phyloP scores from a whole-genome alignment of 345 rosid species.

The Diplotaxis tenuifolia region DNA sequence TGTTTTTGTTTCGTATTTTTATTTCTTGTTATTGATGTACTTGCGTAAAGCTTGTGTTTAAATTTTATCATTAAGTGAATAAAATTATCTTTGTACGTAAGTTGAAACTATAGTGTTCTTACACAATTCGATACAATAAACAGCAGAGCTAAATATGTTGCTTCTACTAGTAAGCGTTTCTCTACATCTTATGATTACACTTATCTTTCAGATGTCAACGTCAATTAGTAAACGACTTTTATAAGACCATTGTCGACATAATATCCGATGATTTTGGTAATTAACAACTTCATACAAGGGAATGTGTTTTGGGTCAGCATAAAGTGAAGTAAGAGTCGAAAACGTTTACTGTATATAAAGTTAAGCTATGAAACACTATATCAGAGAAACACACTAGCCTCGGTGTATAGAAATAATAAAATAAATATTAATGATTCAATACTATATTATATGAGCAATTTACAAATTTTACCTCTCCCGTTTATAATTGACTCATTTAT shows the following conservation, averaged over 20 bases:
- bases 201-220: neutral
- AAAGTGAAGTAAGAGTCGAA: neutral
- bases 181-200: neutral
- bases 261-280: neutral
- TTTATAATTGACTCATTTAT: neutral
- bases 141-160: neutral
- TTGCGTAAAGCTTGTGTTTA: conserved; percentile 5
- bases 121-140: neutral
- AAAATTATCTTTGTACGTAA: neutral
- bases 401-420: neutral
- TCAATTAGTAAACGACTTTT: neutral
- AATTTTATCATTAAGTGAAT: neutral
- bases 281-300: neutral
- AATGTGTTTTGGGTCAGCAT: neutral
- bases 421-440: too few relatives aligned
- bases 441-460: neutral
- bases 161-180: neutral
- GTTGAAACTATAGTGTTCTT: conserved; percentile 5
- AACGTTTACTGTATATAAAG: neutral
- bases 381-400: neutral
- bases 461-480: neutral
- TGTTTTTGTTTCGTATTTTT: conserved; percentile 21
- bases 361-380: neutral
- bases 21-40: neutral
- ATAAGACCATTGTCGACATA: neutral